Evolutionary conservation across 495 filamentous ascomycete species (phyloP).

Genomic region (Tuber brumale): DNA sequence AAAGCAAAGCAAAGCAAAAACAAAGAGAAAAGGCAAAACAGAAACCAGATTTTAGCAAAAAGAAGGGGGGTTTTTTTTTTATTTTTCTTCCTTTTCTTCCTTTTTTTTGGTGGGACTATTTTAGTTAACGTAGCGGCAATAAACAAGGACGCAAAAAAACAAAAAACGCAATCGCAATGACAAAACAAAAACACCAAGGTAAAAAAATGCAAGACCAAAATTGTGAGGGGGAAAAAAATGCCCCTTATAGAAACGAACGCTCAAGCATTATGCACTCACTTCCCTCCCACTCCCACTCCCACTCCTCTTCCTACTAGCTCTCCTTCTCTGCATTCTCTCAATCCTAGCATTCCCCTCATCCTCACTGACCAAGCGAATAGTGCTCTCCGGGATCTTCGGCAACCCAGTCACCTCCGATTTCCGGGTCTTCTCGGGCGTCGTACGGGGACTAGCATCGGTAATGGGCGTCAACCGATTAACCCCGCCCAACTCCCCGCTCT

Average conservation of each 20-base stretch:
- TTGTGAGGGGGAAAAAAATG: neutral
- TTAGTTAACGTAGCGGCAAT: neutral
- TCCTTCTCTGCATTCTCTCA: neutral
- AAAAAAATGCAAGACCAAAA: neutral
- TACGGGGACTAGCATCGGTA: constrained; percentile 31
- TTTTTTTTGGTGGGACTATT: neutral
- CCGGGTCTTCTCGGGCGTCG: constrained; percentile 31
- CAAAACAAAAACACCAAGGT: neutral
- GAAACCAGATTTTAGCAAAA: neutral
- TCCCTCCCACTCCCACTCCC: neutral
- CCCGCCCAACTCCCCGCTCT: neutral
- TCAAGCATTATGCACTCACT: neutral
- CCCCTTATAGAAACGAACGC: neutral
- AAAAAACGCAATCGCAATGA: neutral
- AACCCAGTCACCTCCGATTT: constrained; percentile 9
- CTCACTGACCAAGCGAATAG: constrained; percentile 34
- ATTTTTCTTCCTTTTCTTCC: neutral
- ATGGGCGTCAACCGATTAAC: constrained; percentile 36
- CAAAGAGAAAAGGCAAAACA: neutral
- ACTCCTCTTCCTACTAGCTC: neutral
- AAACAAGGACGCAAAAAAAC: neutral
- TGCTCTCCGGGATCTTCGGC: constrained; percentile 35
- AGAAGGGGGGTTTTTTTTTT: neutral
- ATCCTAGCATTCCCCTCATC: constrained; percentile 9
- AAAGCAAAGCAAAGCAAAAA: neutral